Base-by-base conservation (phyloP, 2,329 filamentous ascomycete genomes). In the Nemania sp. region DNA sequence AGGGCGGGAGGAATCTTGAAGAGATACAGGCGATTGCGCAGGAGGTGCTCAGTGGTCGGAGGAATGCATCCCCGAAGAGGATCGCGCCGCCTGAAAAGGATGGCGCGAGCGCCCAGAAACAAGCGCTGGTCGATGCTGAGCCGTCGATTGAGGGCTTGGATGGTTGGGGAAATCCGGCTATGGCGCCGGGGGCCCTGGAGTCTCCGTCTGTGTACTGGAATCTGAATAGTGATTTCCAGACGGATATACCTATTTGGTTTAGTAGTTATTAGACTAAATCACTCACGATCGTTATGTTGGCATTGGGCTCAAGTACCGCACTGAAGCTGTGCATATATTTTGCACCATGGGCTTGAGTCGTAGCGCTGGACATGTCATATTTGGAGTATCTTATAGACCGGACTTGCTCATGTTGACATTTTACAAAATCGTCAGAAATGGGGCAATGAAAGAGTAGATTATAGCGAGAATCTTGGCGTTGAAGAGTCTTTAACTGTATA, bases 201-300 rank as follows among this genome's bases (percentile, higher is more conserved):
- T 20, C 20, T 14, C 37, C 47, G n/a, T 50, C 45, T 3, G 5
- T 52, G 1, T 59, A 42, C 23, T 61, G 58, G 56, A 49, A 48
- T 19, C 26, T 56, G 4, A 45, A 19, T 20, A 49, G 44, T 14
- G 59, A 59, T 22, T 45, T 59, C 33, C 59, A 52, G 24, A 3
- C 52, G n/a, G 59, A 61, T 20, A 34, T 59, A 17, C 52, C 59
- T 12, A 23, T 61, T 17, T 61, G 56, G 49, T 59, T 56, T 51
- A 37, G 42, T 44, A 34, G 45, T 39, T 57, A 52, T 37, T 59
- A 37, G 34, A 31, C 26, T 28, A 28, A 31, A 31, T 14, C 28
- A 31, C 9, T 12, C 11, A 31, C 9, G 6, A 28, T 12, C 6
- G 26, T 4, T 12, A 31, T 12, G n/a, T 3, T 5, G 11, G 11